phyloP scores from a whole-genome alignment of 2,329 filamentous ascomycete species.

The Xylariaceae sp. region DNA sequence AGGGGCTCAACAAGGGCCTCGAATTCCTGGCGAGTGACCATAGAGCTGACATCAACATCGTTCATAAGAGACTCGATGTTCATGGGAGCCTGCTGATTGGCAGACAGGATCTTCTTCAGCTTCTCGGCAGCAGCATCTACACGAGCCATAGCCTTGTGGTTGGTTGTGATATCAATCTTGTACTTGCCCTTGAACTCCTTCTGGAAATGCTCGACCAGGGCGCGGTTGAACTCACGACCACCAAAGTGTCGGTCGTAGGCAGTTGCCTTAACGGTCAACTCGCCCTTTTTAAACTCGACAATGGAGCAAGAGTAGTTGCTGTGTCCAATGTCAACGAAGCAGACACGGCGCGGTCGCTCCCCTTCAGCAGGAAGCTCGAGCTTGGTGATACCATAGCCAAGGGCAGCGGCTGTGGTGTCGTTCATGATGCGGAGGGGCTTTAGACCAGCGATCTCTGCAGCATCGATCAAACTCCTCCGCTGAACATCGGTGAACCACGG shows the following conservation, averaged over 20 bases:
- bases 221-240: constrained; percentile 95
- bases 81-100: constrained; percentile 86
- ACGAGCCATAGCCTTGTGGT: constrained; percentile 84
- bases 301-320: constrained; percentile 93
- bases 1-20: constrained; percentile 87
- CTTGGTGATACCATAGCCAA: constrained; percentile 98
- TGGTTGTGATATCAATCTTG: constrained; percentile 91
- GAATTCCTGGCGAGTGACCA: constrained; percentile 91
- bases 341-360: constrained; percentile 86
- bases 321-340: constrained; percentile 93
- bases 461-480: constrained; percentile 83
- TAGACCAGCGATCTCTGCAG: constrained; percentile 87
- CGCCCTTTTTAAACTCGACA: constrained; percentile 95
- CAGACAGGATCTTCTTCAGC: constrained; percentile 96
- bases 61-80: constrained; percentile 99
- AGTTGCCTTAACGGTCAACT: constrained; percentile 88
- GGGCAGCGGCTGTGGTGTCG: constrained; percentile 91
- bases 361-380: constrained; percentile 79
- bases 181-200: constrained; percentile 96
- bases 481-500: constrained; percentile 97
- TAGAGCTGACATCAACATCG: constrained; percentile 82
- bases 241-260: constrained; percentile 94
- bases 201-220: constrained; percentile 88
- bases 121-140: constrained; percentile 89
- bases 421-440: constrained; percentile 95